Evolutionary conservation across 768 basidiomycete species (phyloP), one percentile per base, ranked within the genome.

Genomic region (Trametes cingulata): DNA sequence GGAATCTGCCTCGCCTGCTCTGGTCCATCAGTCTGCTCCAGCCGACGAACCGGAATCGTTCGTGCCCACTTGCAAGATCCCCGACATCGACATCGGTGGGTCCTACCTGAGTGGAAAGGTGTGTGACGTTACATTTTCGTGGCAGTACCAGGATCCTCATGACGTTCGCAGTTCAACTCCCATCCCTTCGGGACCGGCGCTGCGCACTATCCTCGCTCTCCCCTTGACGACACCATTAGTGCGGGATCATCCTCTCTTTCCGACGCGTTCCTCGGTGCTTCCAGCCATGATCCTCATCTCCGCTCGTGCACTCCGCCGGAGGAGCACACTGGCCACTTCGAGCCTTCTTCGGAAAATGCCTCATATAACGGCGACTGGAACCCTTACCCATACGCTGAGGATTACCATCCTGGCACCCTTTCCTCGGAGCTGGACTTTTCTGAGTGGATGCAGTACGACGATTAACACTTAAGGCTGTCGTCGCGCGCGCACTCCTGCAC

Each of bases 1-100:
- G 22, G 33, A 46, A 27, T 47, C 37, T 19, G 17, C 19, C 14
- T 45, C 60, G 14, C 46, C 51, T 2, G 35, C 19, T 8, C n/a
- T 40, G 13, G 17, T 3, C 43, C 42, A 20, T 15, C 25, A 22
- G 19, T 15, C 17, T 8, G n/a, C 29, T 20, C 49, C 22, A 36
- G 27, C 40, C n/a, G 22, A 37, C 15, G 17, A n/a, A 29, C 35
- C 15, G n/a, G 51, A 55, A 8, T 33, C 33, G 10, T 64, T 58
- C 54, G 45, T 65, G 2, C 51, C 60, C 1, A 65, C 60, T 7
- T 46, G 40, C 14, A 57, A 62, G 8, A 65, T 65, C 19, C 65
- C 65, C 4, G 58, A 52, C 1, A 39, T 65, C 15, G 58, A 60
- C 36, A 49, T 65, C 13, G 58, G 55, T 6, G 43, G 37, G 13